Percentiles rank a stretch among this genome's conserved stretches.
phyloP scores from a whole-genome alignment of 768 basidiomycete genomes.

The Collybia sordida region DNA sequence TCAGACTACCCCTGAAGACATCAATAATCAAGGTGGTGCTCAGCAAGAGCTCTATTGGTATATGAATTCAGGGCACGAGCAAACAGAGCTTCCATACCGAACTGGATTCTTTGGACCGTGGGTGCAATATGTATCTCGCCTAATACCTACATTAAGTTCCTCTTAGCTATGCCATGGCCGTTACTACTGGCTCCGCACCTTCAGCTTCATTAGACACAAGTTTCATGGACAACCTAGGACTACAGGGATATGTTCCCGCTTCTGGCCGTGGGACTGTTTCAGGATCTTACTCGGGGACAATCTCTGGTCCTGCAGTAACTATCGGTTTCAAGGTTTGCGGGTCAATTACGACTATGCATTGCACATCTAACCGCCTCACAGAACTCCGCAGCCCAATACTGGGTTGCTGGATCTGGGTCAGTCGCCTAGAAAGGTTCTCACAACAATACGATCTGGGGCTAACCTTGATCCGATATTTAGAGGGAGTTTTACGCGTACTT shows the following conservation, averaged over 20 bases:
- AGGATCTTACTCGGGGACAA: slow-evolving; percentile 42
- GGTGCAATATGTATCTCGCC: slow-evolving; percentile 10
- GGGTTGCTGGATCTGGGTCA: slow-evolving; percentile 39
- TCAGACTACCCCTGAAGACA: slow-evolving; percentile 27
- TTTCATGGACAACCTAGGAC: slow-evolving; percentile 41
- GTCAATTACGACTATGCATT: not conserved
- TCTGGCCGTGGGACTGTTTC: slow-evolving; percentile 45
- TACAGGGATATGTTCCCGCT: slow-evolving; percentile 42
- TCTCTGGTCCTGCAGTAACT: slow-evolving; percentile 35
- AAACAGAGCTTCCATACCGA: slow-evolving; percentile 39
- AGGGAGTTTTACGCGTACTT: slow-evolving; percentile 40
- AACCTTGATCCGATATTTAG: slow-evolving; percentile 14
- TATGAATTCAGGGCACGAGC: slow-evolving; percentile 48
- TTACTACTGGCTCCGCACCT: slow-evolving; percentile 42
- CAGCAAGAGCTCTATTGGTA: slow-evolving; percentile 51
- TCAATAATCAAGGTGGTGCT: slow-evolving; percentile 44
- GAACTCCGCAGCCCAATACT: slow-evolving; percentile 48
- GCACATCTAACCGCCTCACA: slow-evolving; percentile 8
- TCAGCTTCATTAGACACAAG: slow-evolving; percentile 40
- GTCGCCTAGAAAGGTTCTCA: slow-evolving; percentile 7
- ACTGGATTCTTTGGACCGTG: slow-evolving; percentile 49
- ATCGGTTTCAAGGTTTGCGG: slow-evolving; percentile 40
- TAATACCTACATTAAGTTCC: not conserved
- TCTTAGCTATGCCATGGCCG: slow-evolving; percentile 39
- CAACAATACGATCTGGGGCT: not conserved